phyloP scores from a whole-genome alignment of 441 rosid genomes.

The Pelargonium fulgidum region DNA sequence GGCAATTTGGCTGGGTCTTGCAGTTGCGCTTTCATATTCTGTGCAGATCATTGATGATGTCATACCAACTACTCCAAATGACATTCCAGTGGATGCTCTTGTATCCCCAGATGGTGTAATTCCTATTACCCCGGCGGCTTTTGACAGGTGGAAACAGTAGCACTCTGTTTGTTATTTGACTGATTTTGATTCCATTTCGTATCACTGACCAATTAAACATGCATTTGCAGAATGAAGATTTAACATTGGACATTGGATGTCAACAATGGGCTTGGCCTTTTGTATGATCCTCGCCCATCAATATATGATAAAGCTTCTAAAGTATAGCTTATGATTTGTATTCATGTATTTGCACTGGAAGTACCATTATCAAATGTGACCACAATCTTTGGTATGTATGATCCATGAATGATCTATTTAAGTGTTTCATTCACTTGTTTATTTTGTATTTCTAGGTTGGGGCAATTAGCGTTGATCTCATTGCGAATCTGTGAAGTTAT shows the following conservation, averaged over 20 bases:
- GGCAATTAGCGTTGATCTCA: too few species aligned
- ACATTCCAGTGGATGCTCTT: constrained; percentile 62
- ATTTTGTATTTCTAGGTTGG: too few species aligned
- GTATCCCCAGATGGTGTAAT: constrained; percentile 61
- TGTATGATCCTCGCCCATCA: too few species aligned
- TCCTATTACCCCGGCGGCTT: constrained; percentile 42
- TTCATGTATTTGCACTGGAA: too few species aligned
- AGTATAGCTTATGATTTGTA: too few species aligned
- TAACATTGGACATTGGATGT: constrained; percentile 16
- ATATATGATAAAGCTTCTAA: too few species aligned
- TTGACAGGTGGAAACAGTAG: constrained; percentile 22
- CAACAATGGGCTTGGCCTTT: too few species aligned
- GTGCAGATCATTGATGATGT: constrained; percentile 59
- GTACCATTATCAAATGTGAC: too few species aligned
- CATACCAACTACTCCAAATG: constrained; percentile 53
- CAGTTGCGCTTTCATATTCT: constrained; percentile 82
- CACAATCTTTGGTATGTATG: too few species aligned
- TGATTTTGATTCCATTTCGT: constrained; percentile 7
- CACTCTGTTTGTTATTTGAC: constrained; percentile 1
- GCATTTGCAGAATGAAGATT: constrained; percentile 29
- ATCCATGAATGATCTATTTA: too few species aligned
- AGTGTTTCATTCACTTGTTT: too few species aligned
- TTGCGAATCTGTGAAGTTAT: too few species aligned
- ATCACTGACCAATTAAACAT: constrained; percentile 4
- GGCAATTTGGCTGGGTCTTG: constrained; percentile 21